These are phyloP conservation scores for Coniferiporia sulphurascens DNA, from an alignment of 1,284 basidiomycete genomes.

Conservation along the genomic window DNA sequence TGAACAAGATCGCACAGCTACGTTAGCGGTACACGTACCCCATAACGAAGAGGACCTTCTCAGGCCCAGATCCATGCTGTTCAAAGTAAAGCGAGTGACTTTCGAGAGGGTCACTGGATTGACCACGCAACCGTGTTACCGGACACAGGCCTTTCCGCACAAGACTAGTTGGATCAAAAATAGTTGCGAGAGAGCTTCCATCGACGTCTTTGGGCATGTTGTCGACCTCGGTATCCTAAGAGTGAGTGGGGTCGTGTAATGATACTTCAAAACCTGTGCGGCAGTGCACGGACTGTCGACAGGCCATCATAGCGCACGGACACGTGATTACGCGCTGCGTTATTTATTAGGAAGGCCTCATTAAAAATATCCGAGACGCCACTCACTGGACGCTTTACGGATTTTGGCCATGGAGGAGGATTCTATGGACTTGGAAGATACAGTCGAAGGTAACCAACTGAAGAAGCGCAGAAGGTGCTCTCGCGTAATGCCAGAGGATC, in stretches of 20 bases:
- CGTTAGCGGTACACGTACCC: slow-evolving; percentile 35
- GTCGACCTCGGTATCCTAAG: background rate
- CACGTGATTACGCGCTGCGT: too few relatives aligned
- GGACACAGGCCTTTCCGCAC: slow-evolving; percentile 68
- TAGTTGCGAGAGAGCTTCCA: slow-evolving; percentile 27
- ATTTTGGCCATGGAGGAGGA: too few relatives aligned
- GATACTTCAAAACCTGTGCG: too few relatives aligned
- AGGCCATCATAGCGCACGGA: too few relatives aligned
- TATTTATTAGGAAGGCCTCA: too few relatives aligned
- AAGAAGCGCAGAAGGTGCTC: background rate
- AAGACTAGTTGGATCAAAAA: slow-evolving; percentile 55
- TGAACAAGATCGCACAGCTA: background rate
- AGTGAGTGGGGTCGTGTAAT: too few relatives aligned
- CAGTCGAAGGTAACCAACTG: background rate
- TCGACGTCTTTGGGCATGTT: background rate
- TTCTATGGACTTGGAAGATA: too few relatives aligned
- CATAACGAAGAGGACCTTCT: slow-evolving; percentile 70
- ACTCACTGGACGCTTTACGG: too few relatives aligned
- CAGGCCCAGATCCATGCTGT: slow-evolving; percentile 60
- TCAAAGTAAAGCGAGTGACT: slow-evolving; percentile 76
- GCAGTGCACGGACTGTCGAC: too few relatives aligned
- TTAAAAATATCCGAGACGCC: too few relatives aligned
- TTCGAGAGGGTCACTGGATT: slow-evolving; percentile 43
- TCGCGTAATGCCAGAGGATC: too few relatives aligned
- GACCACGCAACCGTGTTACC: slow-evolving; percentile 50